phyloP scores from a whole-genome alignment of 2,329 filamentous ascomycete genomes.

The Rhynchosporium graminicola region DNA sequence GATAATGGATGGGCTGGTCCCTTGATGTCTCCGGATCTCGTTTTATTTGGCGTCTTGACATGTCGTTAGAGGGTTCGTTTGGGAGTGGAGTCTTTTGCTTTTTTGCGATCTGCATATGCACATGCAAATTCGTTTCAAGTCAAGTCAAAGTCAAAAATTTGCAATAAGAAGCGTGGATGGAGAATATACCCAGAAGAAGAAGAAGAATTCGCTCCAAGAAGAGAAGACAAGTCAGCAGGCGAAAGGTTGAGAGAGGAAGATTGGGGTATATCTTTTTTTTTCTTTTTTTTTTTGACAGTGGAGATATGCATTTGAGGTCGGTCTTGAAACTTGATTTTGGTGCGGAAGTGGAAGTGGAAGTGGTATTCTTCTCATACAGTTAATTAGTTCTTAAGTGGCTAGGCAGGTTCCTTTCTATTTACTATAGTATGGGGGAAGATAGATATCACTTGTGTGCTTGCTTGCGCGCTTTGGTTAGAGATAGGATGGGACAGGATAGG shows the following conservation, averaged over 20 bases:
- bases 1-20: slow-evolving; percentile 15
- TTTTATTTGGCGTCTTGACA: slow-evolving; percentile 3
- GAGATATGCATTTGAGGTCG: not conserved
- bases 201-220: too few species aligned
- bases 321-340: not conserved
- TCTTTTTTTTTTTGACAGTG: not conserved
- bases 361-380: slow-evolving; percentile 2
- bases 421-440: not conserved
- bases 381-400: not conserved
- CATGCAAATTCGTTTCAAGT: too few species aligned
- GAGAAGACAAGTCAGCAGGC: too few species aligned
- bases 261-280: not conserved
- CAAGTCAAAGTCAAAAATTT: too few species aligned
- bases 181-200: too few species aligned
- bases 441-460: too few species aligned
- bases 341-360: not conserved
- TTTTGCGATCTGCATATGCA: not conserved
- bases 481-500: slow-evolving; percentile 4
- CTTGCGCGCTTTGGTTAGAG: not conserved
- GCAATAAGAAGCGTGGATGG: too few species aligned
- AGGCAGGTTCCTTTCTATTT: not conserved
- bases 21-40: not conserved
- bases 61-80: not conserved
- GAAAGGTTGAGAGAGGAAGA: too few species aligned
- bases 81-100: not conserved